A percentile compares a stretch with the other conserved stretches of the same genome.
These are phyloP conservation scores for Lepidopterella palustris DNA, from an alignment of 495 filamentous ascomycete genomes.

Conservation along the genomic window DNA sequence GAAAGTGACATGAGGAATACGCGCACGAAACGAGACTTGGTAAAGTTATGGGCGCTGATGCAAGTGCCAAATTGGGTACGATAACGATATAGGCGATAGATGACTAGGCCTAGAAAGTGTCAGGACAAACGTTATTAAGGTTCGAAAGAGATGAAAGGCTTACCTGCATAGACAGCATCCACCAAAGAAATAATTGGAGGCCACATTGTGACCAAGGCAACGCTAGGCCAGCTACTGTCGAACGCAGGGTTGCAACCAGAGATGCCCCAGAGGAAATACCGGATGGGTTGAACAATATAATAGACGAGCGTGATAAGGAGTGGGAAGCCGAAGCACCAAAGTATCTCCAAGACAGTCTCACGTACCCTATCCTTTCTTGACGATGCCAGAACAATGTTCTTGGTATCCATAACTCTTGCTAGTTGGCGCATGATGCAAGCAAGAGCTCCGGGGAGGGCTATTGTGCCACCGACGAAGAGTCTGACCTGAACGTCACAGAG, in stretches of 20 bases:
- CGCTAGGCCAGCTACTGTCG: slow-evolving; percentile 63
- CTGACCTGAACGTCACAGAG: slow-evolving; percentile 82
- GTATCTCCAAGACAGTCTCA: slow-evolving; percentile 51
- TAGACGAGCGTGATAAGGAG: slow-evolving; percentile 58
- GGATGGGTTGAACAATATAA: slow-evolving; percentile 58
- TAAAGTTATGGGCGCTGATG: slow-evolving; percentile 52
- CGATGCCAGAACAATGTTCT: slow-evolving; percentile 48
- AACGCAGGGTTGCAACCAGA: slow-evolving; percentile 62
- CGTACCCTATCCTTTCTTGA: slow-evolving; percentile 48
- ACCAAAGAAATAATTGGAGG: slow-evolving; percentile 57
- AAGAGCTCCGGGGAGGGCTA: slow-evolving; percentile 57
- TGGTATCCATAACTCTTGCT: slow-evolving; percentile 61
- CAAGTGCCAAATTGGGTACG: slow-evolving; percentile 54
- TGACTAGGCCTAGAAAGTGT: slow-evolving; percentile 47
- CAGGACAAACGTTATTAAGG: slow-evolving; percentile 7
- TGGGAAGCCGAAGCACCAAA: slow-evolving; percentile 66
- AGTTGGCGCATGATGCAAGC: slow-evolving; percentile 70
- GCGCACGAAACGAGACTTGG: slow-evolving; percentile 65
- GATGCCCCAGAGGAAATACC: slow-evolving; percentile 69
- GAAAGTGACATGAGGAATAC: slow-evolving; percentile 68
- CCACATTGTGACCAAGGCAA: slow-evolving; percentile 62
- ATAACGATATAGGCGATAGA: slow-evolving; percentile 62
- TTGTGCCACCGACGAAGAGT: slow-evolving; percentile 53
- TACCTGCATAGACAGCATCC: slow-evolving; percentile 67
- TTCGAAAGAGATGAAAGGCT: slow-evolving; percentile 15